A percentile compares a stretch with the other conserved stretches of the same genome.
Conservation (phyloP, 2,329 filamentous ascomycete species). For the Ceratocystis lukuohia region DNA sequence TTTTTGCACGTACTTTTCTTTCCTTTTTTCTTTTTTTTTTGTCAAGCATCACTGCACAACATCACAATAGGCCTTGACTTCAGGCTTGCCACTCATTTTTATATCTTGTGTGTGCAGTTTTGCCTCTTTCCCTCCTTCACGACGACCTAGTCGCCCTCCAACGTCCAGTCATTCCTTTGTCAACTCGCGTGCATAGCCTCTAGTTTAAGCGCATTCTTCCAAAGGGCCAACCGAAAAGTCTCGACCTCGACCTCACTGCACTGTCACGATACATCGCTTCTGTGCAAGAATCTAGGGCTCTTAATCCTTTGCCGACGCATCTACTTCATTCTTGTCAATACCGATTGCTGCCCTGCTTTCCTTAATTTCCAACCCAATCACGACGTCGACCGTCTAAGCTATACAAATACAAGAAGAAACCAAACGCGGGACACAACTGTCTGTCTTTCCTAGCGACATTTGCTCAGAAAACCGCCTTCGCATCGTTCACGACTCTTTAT, state of each 20-base stretch:
- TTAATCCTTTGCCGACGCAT: background rate
- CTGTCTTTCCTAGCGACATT: background rate
- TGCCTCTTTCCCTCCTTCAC: conserved; percentile 21
- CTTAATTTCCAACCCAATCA: background rate
- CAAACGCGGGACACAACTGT: background rate
- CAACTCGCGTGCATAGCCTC: background rate
- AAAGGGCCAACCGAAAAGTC: background rate
- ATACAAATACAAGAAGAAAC: background rate
- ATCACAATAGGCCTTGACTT: conserved; percentile 35
- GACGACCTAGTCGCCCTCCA: conserved; percentile 3
- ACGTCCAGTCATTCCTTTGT: background rate
- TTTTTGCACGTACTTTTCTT: conserved; percentile 17
- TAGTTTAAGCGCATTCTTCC: background rate
- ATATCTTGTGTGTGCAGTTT: conserved; percentile 23
- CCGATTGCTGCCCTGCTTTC: background rate
- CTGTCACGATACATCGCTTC: background rate
- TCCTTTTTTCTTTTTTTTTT: conserved; percentile 23
- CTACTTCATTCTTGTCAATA: background rate
- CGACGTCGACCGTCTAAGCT: conserved; percentile 11
- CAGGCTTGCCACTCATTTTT: conserved; percentile 45
- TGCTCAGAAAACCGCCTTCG: background rate
- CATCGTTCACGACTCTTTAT: background rate
- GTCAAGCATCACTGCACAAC: conserved; percentile 1
- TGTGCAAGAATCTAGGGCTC: background rate
- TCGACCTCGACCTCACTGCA: background rate